These are phyloP conservation scores for Adansonia rubrostipa DNA, from an alignment of 441 rosid genomes.

Conservation along the genomic window DNA sequence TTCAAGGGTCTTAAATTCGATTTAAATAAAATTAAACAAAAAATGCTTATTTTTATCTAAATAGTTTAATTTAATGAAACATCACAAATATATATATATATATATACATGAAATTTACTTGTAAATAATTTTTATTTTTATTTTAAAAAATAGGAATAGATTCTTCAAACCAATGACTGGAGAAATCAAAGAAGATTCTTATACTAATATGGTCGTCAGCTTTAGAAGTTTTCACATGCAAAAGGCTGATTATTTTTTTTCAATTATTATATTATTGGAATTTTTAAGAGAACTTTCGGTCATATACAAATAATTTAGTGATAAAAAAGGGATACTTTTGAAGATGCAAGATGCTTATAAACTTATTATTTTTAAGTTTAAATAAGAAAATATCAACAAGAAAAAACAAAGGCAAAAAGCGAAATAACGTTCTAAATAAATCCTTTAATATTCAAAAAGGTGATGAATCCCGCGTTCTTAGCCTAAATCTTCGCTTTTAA, in stretches of 20 bases:
- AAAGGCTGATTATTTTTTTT: not conserved
- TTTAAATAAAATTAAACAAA: no score
- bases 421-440: slow-evolving; percentile 25
- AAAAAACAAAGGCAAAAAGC: slow-evolving; percentile 21
- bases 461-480: slow-evolving; percentile 47
- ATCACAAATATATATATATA: not conserved
- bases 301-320: not conserved
- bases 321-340: slow-evolving; percentile 12
- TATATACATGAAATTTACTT: not conserved
- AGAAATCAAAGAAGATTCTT: slow-evolving; percentile 27
- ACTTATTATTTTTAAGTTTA: slow-evolving; percentile 8
- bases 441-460: slow-evolving; percentile 35
- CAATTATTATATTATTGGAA: not conserved
- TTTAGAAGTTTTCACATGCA: slow-evolving; percentile 37
- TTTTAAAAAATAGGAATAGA: not conserved
- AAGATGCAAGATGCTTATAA: slow-evolving; percentile 18
- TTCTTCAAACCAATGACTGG: slow-evolving; percentile 15
- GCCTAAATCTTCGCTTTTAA: slow-evolving; percentile 52
- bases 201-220: slow-evolving; percentile 20
- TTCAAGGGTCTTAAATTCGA: not conserved
- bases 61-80: not conserved
- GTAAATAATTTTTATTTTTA: not conserved
- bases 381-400: not conserved
- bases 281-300: slow-evolving; percentile 3
- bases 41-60: no score